A percentile compares a stretch with the other conserved stretches of the same genome.
Conservation (phyloP, 2,329 filamentous ascomycete species). For the Pezicula carpinea region DNA sequence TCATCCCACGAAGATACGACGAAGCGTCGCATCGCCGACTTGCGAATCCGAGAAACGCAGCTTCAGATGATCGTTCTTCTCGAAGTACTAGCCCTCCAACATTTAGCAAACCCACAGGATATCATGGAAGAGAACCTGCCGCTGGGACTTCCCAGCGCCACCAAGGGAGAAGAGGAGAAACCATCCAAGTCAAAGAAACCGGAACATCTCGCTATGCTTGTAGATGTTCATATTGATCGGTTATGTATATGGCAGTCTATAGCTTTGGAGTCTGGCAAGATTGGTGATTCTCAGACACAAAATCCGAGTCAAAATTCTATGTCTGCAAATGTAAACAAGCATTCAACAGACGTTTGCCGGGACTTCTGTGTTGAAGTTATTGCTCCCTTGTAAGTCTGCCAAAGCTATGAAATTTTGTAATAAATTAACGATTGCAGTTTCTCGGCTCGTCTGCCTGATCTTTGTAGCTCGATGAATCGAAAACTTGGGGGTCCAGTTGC, state of each 20-base stretch:
- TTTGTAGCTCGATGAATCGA: constrained; percentile 65
- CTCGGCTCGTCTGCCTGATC: constrained; percentile 67
- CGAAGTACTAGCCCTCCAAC: constrained; percentile 69
- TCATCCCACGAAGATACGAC: constrained; percentile 45
- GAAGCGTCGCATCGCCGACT: constrained; percentile 57
- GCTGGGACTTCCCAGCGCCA: constrained; percentile 22
- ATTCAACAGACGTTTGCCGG: constrained; percentile 54
- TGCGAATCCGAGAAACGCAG: constrained; percentile 73
- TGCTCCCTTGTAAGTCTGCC: constrained; percentile 62
- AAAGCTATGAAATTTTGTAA: constrained; percentile 5
- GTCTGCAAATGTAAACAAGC: constrained; percentile 12
- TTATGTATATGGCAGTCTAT: constrained; percentile 83
- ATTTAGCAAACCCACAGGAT: constrained; percentile 36
- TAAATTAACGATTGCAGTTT: constrained; percentile 45
- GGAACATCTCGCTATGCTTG: constrained; percentile 58
- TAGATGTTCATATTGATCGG: constrained; percentile 72
- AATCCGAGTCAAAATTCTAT: constrained; percentile 9
- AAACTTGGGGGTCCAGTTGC: constrained; percentile 71
- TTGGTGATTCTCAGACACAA: constrained; percentile 35
- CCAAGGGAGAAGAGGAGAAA: constrained; percentile 17
- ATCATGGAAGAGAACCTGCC: constrained; percentile 25
- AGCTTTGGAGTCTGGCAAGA: constrained; percentile 50
- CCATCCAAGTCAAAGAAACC: constrained; percentile 27
- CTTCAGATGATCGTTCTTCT: constrained; percentile 76
- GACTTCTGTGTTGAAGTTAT: constrained; percentile 80